These are phyloP conservation scores for Nicotiana paniculata DNA, from an alignment of 257 asterid genomes.

Conservation along the genomic window DNA sequence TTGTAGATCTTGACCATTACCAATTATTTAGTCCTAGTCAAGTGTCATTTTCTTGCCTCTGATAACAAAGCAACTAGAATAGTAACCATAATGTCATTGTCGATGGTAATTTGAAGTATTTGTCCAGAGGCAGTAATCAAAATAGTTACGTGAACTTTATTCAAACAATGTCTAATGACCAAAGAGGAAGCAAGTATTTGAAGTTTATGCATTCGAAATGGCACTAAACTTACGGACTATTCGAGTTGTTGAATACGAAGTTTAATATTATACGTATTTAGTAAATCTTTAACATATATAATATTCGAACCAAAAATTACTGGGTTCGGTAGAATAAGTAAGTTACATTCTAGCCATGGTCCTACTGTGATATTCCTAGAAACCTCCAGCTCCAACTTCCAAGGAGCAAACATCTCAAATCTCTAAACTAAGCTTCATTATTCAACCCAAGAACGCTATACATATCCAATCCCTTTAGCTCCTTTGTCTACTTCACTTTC, in stretches of 20 bases:
- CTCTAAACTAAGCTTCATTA: background rate
- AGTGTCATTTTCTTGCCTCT: background rate
- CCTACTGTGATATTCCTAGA: background rate
- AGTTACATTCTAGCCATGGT: background rate
- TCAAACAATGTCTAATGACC: background rate
- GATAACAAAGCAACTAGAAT: background rate
- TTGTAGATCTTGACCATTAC: background rate
- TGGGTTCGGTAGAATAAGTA: too few species aligned
- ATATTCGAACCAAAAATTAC: too few species aligned
- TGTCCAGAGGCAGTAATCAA: background rate
- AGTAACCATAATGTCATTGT: background rate
- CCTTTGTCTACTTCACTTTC: background rate
- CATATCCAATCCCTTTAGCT: background rate
- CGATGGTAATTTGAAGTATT: background rate
- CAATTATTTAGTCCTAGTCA: background rate
- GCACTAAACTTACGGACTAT: too few species aligned
- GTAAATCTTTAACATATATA: too few species aligned
- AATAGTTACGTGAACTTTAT: background rate
- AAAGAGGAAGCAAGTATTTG: too few species aligned
- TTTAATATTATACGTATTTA: too few species aligned
- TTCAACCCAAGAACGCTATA: background rate
- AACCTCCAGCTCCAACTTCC: background rate
- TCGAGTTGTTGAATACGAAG: too few species aligned
- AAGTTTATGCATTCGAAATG: too few species aligned
- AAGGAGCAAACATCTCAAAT: background rate